phyloP scores from a whole-genome alignment of 192 early-diverging fungal genomes.

The Spinellus fusiger region DNA sequence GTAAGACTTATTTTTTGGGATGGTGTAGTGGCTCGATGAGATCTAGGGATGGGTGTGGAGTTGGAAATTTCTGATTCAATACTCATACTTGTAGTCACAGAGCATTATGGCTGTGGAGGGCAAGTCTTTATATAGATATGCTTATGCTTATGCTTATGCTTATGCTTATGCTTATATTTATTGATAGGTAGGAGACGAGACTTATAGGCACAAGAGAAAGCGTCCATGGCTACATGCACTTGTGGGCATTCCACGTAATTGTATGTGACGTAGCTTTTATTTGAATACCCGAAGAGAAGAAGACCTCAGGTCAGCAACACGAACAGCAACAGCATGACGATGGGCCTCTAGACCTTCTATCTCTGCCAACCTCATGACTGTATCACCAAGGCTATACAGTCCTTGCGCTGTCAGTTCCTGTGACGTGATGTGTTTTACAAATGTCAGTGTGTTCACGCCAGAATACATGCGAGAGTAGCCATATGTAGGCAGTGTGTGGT shows the following conservation, averaged over 20 bases:
- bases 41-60: constrained; percentile 31
- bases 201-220: background rate
- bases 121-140: too few species aligned
- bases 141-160: too few species aligned
- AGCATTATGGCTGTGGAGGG: background rate
- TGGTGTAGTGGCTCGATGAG: constrained; percentile 33
- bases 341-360: constrained; percentile 97
- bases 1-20: constrained; percentile 41
- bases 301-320: constrained; percentile 49
- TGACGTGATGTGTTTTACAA: constrained; percentile 96
- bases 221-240: background rate
- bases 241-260: background rate
- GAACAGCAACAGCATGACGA: constrained; percentile 91
- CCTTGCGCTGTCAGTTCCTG: constrained; percentile 89
- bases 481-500: constrained; percentile 98
- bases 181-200: too few species aligned
- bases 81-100: constrained; percentile 32
- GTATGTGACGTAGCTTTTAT: background rate
- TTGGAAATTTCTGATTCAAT: constrained; percentile 41
- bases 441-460: constrained; percentile 93
- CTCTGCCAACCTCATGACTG: constrained; percentile 92
- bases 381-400: constrained; percentile 74
- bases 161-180: too few species aligned
- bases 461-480: constrained; percentile 98
- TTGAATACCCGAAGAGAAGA: background rate